Evolutionary conservation across 371 early-diverging fungal species (phyloP), one percentile per base, ranked within the genome.

Genomic region (Mucor mucedo): DNA sequence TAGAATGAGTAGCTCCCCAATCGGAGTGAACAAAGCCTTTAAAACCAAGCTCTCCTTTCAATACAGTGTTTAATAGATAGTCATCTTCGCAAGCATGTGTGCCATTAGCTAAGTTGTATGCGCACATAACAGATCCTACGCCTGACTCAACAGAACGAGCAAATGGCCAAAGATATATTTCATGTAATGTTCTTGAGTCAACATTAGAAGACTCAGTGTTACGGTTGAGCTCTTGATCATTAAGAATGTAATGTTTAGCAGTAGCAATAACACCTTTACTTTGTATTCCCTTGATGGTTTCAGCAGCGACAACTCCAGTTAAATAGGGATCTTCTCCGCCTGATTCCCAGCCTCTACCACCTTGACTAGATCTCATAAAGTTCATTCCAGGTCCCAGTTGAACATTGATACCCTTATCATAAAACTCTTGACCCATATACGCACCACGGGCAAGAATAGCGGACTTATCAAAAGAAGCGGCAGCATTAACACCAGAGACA

Each of bases 251-350:
- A 38, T 86, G 87, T 70, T 86, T 86, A 30, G 79, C 80, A 39
- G 84, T 86, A 30, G 86, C 74, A 56, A 81, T 79, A 30, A 81
- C 78, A 58, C 77, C 77, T 50, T 74, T 56, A 29, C 62, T 61
- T 63, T 81, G 81, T 28, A 76, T 65, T 56, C 81, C 81, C 14
- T 44, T 33, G 29, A 81, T 69, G 10, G 71, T 76, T 41, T 75
- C 66, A 0, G 59, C 60, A 52, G 68, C 63, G 8, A 66, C 57
- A 5, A 81, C 70, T 48, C 78, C 81, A 8, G 75, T 56, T 21
- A 89, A 74, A 52, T 66, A 88, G 10, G 89, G 88, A 58, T 88
- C 89, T 63, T 80, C 89, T 48, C 87, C 86, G 32, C 76, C 77
- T 21, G 71, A 76, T 73, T 88, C 89, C 84, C 85, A 88, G 47